Base-by-base conservation (phyloP, 305 asterid genomes). In the Fraxinus baroniana region DNA sequence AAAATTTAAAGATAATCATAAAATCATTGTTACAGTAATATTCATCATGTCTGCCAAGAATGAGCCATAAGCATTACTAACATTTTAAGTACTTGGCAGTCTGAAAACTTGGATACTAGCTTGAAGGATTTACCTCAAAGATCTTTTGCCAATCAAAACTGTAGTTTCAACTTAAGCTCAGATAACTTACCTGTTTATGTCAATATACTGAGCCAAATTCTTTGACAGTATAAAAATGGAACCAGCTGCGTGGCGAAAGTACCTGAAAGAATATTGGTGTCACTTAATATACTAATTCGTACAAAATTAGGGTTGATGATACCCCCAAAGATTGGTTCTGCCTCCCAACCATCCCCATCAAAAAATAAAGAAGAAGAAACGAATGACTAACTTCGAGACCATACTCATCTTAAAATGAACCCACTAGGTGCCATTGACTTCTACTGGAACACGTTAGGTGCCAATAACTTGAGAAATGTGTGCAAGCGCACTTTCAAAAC, bases 201-300 rank as follows among this genome's bases (percentile, higher is more conserved):
- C 81, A 81, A 95, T 91, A 84, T 95, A 92, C 83, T 90, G 92
- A 5, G 96, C 95, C 92, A 95, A 89, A 78, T 88, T 89, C 85
- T 93, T 95, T 1, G 99, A 85, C 36, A 95, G 92, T 64, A 93
- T 85, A 37, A 93, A 37, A 49, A 94, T 83, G 32, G 96, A 87
- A 87, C 94, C 97, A 81, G 90, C 88, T 81, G 99, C 99, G 84
- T 95, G 99, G 79, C 97, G 96, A 86, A 94, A 95, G 95, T 95
- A 94, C 93, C 99, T 95, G 90, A 83, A 87, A 80, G 78, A 82
- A 80, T 77, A 20, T 30, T 71, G 24, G 77, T 52, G 80, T 80
- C 72, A 81, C 75, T 73, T 57, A 75, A 62, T 66, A 80, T 75
- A 79, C 37, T 73, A 81, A 32, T 72, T 55, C n/a, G n/a, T n/a